Conservation (phyloP, 371 early-diverging fungal species). For the Mucor velutinosus region DNA sequence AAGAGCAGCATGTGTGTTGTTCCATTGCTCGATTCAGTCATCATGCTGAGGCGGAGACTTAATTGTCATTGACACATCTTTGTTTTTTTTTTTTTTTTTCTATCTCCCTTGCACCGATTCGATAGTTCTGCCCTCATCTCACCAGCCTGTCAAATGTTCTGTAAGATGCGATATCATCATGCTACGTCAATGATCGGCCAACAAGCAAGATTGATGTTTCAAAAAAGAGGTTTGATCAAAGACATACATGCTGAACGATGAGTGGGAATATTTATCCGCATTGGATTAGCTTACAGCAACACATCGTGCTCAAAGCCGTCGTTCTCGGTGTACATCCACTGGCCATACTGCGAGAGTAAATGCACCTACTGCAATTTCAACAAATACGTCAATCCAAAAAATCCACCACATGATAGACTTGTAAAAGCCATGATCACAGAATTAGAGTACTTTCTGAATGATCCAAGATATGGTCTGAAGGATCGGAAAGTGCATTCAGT, state of each 20-base stretch:
- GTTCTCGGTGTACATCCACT: constrained; percentile 80
- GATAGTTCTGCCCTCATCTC: too few relatives aligned
- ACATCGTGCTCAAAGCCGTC: constrained; percentile 5
- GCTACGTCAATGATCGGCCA: neutral
- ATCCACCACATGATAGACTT: constrained; percentile 60
- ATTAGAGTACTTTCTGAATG: constrained; percentile 42
- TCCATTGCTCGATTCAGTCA: neutral
- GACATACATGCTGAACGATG: neutral
- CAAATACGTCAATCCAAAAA: constrained; percentile 70
- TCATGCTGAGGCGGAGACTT: neutral
- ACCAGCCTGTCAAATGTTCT: neutral
- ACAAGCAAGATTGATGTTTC: neutral
- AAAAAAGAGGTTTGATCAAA: neutral
- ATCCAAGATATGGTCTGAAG: constrained; percentile 31
- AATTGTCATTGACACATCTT: neutral
- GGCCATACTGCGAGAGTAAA: constrained; percentile 85
- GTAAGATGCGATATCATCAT: neutral
- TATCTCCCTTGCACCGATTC: neutral
- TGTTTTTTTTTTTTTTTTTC: neutral
- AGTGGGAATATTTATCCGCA: neutral
- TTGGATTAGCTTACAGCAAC: neutral
- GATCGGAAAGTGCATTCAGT: constrained; percentile 56
- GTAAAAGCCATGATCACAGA: constrained; percentile 55
- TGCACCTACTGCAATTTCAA: constrained; percentile 90
- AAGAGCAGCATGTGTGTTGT: neutral